These are phyloP conservation scores for Austropuccinia psidii DNA, from an alignment of 1,284 basidiomycete species.

Conservation along the genomic window DNA sequence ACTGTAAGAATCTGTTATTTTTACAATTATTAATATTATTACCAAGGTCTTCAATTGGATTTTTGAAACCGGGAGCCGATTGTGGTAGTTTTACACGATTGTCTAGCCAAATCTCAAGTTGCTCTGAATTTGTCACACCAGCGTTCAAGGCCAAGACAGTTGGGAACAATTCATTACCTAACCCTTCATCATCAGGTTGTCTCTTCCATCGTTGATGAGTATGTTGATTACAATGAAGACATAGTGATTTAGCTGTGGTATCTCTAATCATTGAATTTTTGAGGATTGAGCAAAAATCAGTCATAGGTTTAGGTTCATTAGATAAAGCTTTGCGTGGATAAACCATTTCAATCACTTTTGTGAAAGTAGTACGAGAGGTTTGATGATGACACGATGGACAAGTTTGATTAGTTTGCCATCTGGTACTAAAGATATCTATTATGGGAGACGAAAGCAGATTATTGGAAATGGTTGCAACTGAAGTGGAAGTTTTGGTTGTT, in stretches of 20 bases:
- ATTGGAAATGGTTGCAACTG: conserved; percentile 33
- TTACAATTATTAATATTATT: conserved; percentile 48
- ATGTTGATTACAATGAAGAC: conserved; percentile 71
- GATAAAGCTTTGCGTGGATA: conserved; percentile 66
- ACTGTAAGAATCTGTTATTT: conserved; percentile 49
- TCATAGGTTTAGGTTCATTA: conserved; percentile 53
- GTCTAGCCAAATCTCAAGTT: conserved; percentile 69
- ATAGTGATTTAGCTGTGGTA: conserved; percentile 73
- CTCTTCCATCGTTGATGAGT: conserved; percentile 65
- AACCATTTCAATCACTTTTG: conserved; percentile 74
- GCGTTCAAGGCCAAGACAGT: conserved; percentile 77
- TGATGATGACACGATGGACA: conserved; percentile 70
- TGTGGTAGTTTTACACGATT: conserved; percentile 41
- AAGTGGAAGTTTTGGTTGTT: conserved; percentile 41
- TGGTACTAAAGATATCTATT: conserved; percentile 49
- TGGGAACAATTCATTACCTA: conserved; percentile 46
- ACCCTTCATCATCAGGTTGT: conserved; percentile 54
- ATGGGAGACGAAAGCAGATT: conserved; percentile 19
- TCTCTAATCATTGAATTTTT: conserved; percentile 70
- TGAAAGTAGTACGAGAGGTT: conserved; percentile 69
- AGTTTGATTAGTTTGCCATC: conserved; percentile 52
- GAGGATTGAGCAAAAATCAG: conserved; percentile 65
- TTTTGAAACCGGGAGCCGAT: conserved; percentile 41
- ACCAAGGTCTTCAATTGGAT: conserved; percentile 41
- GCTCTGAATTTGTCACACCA: conserved; percentile 67